Conservation (phyloP, 2,329 filamentous ascomycete species). For the Aspergillus japonicus region DNA sequence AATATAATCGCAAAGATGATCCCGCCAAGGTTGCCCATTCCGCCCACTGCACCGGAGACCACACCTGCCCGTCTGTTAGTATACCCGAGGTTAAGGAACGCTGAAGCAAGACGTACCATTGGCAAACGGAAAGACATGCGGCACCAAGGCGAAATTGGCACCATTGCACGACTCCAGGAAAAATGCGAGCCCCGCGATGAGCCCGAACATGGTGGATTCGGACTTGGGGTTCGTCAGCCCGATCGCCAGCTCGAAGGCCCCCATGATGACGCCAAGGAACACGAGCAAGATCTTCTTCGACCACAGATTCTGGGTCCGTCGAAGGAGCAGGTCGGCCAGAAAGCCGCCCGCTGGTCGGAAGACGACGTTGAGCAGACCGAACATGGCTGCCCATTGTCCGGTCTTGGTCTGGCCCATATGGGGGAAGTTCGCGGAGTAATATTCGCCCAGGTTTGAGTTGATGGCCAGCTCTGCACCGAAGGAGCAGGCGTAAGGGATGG, state of each 20-base stretch:
- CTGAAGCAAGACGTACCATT: slow-evolving; percentile 58
- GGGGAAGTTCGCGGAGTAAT: slow-evolving; percentile 59
- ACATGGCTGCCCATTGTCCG: slow-evolving; percentile 58
- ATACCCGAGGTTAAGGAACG: background rate
- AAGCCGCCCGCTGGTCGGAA: slow-evolving; percentile 51
- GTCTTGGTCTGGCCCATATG: slow-evolving; percentile 54
- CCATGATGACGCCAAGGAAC: slow-evolving; percentile 55
- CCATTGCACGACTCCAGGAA: slow-evolving; percentile 86
- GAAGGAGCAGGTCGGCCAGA: slow-evolving; percentile 57
- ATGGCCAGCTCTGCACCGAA: slow-evolving; percentile 62
- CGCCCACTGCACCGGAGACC: slow-evolving; percentile 75
- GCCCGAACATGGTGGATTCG: slow-evolving; percentile 68
- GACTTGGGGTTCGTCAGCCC: slow-evolving; percentile 62
- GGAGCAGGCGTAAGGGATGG: slow-evolving; percentile 58
- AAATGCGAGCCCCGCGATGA: slow-evolving; percentile 73
- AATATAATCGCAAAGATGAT: slow-evolving; percentile 83
- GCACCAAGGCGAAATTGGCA: slow-evolving; percentile 80
- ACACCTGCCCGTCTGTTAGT: slow-evolving; percentile 39
- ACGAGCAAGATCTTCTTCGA: slow-evolving; percentile 64
- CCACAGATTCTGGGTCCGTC: slow-evolving; percentile 54
- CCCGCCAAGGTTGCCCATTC: slow-evolving; percentile 79
- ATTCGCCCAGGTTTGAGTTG: slow-evolving; percentile 60
- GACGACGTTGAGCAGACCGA: slow-evolving; percentile 53
- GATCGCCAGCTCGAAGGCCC: slow-evolving; percentile 62
- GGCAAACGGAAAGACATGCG: slow-evolving; percentile 78